Evolutionary conservation across 345 rosid species (phyloP).

Genomic region (Leavenworthia alabamica): DNA sequence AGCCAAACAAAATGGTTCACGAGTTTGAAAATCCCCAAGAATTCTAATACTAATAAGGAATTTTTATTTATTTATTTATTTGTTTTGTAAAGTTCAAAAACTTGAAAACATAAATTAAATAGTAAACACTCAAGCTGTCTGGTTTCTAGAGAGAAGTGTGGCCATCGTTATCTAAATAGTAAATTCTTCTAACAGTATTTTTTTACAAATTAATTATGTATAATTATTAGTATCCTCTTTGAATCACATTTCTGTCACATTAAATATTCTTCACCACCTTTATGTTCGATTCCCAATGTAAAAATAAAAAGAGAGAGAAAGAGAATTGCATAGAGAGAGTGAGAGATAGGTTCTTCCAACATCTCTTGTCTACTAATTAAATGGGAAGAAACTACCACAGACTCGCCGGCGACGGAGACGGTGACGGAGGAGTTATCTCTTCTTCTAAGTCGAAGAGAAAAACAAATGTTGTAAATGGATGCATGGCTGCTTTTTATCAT

Average conservation of each 20-base stretch:
- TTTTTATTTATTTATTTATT: neutral
- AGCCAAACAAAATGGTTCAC: slow-evolving; percentile 11
- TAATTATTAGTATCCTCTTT: slow-evolving; percentile 15
- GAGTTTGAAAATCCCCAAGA: slow-evolving; percentile 23
- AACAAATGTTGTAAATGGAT: slow-evolving; percentile 39
- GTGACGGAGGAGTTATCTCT: neutral
- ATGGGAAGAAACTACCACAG: slow-evolving; percentile 60
- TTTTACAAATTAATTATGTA: slow-evolving; percentile 2
- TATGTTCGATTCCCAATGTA: slow-evolving; percentile 29
- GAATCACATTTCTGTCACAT: slow-evolving; percentile 23
- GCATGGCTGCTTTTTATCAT: slow-evolving; percentile 75
- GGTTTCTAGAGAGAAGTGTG: slow-evolving; percentile 11
- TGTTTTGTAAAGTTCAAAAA: slow-evolving; percentile 7
- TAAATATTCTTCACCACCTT: slow-evolving; percentile 30
- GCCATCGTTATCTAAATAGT: slow-evolving; percentile 26
- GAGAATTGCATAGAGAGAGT: slow-evolving; percentile 11
- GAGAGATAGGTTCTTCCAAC: slow-evolving; percentile 13
- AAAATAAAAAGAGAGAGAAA: slow-evolving; percentile 15
- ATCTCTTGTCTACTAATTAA: slow-evolving; percentile 14
- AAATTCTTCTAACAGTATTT: slow-evolving; percentile 19
- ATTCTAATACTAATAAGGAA: neutral
- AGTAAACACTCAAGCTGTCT: slow-evolving; percentile 27
- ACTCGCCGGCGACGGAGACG: slow-evolving; percentile 13
- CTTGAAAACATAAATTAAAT: slow-evolving; percentile 5
- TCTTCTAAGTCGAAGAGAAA: slow-evolving; percentile 13